These are phyloP conservation scores for Metarhizium humberi DNA, from an alignment of 2,329 filamentous ascomycete genomes.

Conservation along the genomic window DNA sequence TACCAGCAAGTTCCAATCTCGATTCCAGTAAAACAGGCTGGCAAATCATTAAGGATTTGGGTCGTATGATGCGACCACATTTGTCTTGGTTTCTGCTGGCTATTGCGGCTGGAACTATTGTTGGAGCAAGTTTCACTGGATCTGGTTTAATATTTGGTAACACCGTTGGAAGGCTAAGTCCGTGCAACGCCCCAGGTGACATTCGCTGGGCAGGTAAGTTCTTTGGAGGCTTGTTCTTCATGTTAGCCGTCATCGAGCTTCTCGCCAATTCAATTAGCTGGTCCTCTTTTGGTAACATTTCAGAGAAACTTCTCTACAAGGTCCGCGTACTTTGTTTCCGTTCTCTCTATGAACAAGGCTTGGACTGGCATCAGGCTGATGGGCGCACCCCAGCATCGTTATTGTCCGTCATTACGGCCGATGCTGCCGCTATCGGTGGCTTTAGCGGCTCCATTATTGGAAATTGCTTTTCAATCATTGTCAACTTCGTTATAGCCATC, in stretches of 20 bases:
- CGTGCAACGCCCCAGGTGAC: slow-evolving; percentile 30
- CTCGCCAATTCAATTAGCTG: slow-evolving; percentile 44
- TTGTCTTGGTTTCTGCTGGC: slow-evolving; percentile 29
- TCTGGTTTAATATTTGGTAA: slow-evolving; percentile 43
- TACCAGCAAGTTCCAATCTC: slow-evolving; percentile 14
- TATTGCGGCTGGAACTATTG: slow-evolving; percentile 58
- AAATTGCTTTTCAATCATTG: slow-evolving; percentile 55
- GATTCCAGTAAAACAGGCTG: slow-evolving; percentile 30
- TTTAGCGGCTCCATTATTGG: slow-evolving; percentile 64
- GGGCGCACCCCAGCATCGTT: slow-evolving; percentile 52
- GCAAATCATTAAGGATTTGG: slow-evolving; percentile 28
- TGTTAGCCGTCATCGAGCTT: slow-evolving; percentile 34
- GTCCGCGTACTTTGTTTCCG: slow-evolving; percentile 56
- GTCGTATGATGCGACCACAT: slow-evolving; percentile 28
- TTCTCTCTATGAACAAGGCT: slow-evolving; percentile 54
- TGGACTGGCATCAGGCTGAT: slow-evolving; percentile 62
- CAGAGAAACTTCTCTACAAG: slow-evolving; percentile 56
- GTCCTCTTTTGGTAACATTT: slow-evolving; percentile 35
- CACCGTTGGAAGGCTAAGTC: slow-evolving; percentile 34
- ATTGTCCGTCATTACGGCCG: slow-evolving; percentile 59
- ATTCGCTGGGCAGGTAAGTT: slow-evolving; percentile 32
- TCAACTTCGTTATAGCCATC: slow-evolving; percentile 61
- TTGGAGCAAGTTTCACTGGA: slow-evolving; percentile 43
- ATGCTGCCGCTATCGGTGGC: slow-evolving; percentile 56
- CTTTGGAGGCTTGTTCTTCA: slow-evolving; percentile 47